These are phyloP conservation scores for Agrocybe chaxingu DNA, from an alignment of 768 basidiomycete species.

Conservation along the genomic window DNA sequence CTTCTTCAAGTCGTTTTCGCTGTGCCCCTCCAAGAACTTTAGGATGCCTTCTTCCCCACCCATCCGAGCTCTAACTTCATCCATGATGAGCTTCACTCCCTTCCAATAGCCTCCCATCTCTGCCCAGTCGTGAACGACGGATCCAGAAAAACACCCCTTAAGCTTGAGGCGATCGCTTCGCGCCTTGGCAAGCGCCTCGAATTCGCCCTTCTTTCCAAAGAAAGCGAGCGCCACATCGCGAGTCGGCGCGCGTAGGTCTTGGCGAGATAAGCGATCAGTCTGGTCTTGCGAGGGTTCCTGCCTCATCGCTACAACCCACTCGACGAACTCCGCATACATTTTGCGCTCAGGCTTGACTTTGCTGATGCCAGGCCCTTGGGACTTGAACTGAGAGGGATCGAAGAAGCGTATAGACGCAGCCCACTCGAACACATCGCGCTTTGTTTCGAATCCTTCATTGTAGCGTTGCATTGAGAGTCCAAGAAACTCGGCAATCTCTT, in stretches of 20 bases:
- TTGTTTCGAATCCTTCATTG: constrained; percentile 51
- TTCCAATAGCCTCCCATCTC: constrained; percentile 39
- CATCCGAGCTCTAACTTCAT: constrained; percentile 38
- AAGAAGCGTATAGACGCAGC: constrained; percentile 52
- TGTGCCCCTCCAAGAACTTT: constrained; percentile 32
- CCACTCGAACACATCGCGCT: constrained; percentile 57
- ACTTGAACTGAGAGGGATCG: constrained; percentile 34
- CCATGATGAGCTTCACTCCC: constrained; percentile 51
- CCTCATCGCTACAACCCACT: constrained; percentile 35
- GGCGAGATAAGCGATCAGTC: constrained; percentile 9
- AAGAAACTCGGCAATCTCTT: constrained; percentile 51
- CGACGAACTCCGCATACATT: constrained; percentile 60
- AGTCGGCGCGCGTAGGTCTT: constrained; percentile 20
- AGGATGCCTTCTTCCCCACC: constrained; percentile 47
- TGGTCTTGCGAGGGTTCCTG: not conserved
- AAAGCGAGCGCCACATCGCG: constrained; percentile 45
- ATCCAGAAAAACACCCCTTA: constrained; percentile 48
- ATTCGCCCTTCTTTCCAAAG: constrained; percentile 51
- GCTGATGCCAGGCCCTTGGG: constrained; percentile 31
- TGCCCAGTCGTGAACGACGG: constrained; percentile 52
- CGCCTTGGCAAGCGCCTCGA: constrained; percentile 32
- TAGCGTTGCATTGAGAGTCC: constrained; percentile 53
- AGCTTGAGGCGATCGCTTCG: constrained; percentile 26
- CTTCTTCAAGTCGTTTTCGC: constrained; percentile 34
- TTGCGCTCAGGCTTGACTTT: constrained; percentile 44